Evolutionary conservation across 2,329 filamentous ascomycete species (phyloP), one percentile per base, ranked within the genome.

Genomic region (Botrytis fabae): DNA sequence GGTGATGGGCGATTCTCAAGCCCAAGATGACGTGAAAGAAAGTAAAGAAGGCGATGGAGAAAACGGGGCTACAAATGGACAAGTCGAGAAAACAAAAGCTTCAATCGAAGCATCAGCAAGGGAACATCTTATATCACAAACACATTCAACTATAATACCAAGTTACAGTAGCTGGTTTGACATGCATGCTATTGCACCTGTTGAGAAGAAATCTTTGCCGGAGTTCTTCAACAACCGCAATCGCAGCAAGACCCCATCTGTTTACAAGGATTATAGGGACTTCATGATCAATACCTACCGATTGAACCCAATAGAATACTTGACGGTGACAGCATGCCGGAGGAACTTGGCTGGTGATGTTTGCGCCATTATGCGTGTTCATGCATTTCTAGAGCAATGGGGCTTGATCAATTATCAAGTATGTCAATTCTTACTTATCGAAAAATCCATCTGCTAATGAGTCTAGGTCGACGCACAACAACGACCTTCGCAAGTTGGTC

Each of bases 261-360:
- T 98, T 35, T 99, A 99, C 86, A 98, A 98, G 84, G 96, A 99
- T 81, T 99, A 99, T 83, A 92, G 96, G 78, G 96, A 99, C 81
- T 99, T 99, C 81, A 99, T 99, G 96, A 94, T 99, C 85, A 99
- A 99, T 85, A 98, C 96, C 22, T 99, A 99, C 83, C 92, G 96
- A 54, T 85, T 99, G 73, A 99, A 98, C 81, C 96, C 96, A 8
- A 89, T 94, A 71, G 96, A 99, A 82, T 99, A 99, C 80, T 87
- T 99, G 72, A 99, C 96, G 8, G 95, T 99, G 71, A 99, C 96
- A 18, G 96, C 96, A 69, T 99, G 96, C 82, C 89, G 96, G 76
- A 90, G 96, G 77, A 99, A 99, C 82, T 84, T 99, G 80, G 96
- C 96, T 35, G 96, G 96, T 76, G 96, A 99, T 83, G 96, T 99